These are phyloP conservation scores for Podospora didyma DNA, from an alignment of 495 filamentous ascomycete species.

Conservation along the genomic window DNA sequence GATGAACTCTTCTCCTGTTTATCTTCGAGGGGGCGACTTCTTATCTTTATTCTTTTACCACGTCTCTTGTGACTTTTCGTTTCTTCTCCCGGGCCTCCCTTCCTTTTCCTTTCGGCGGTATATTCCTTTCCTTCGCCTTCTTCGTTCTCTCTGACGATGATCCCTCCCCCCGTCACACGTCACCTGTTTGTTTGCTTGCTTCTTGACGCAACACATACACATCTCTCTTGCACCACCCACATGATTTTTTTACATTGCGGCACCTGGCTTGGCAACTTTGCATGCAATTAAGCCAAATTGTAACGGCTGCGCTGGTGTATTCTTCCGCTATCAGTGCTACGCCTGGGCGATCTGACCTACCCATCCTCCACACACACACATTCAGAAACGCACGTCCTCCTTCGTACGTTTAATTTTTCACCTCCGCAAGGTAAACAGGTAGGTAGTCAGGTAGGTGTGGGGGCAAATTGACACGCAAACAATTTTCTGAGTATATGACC, in stretches of 20 bases:
- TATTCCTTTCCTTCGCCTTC: not conserved
- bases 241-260: not conserved
- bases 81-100: not conserved
- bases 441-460: not conserved
- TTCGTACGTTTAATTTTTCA: not conserved
- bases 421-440: not conserved
- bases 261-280: constrained; percentile 4
- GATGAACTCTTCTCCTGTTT: not conserved
- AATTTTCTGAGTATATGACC: not conserved
- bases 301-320: not conserved
- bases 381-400: not conserved
- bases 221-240: not conserved
- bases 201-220: too few relatives aligned
- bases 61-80: not conserved
- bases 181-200: not conserved
- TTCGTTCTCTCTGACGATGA: not conserved
- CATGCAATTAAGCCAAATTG: constrained; percentile 6
- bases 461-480: not conserved
- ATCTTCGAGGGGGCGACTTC: not conserved
- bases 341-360: not conserved
- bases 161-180: not conserved
- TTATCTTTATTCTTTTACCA: not conserved
- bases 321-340: constrained; percentile 7
- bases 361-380: not conserved
- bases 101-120: not conserved